Evolutionary conservation across 495 filamentous ascomycete species (phyloP), one percentile per base, ranked within the genome.

Genomic region (Penicillium angulare): DNA sequence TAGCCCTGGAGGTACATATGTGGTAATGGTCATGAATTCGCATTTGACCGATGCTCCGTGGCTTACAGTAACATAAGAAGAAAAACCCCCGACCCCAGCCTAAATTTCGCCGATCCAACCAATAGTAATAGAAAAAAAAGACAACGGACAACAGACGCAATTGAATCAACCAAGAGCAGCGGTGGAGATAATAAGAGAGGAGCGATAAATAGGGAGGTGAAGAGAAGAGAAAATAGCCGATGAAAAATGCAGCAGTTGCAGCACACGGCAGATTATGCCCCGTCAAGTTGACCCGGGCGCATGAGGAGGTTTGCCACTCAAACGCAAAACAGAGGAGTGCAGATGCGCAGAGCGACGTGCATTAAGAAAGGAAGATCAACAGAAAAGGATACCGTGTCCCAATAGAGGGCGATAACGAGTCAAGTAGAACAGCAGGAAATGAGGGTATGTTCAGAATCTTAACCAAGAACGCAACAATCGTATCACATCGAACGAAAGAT

Each of bases 31-130:
- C n/a, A n/a, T 50, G 38, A 29, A 41, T 33, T 48, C 49, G 55
- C 55, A 69, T 66, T 69, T 55, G 43, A 55, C 60, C 55, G 47
- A 52, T 52, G 64, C 53, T 64, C 57, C 57, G 56, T 57, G 47
- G 50, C 62, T 18, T 35, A n/a, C 42, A 20, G 29, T 21, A 18
- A 35, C 8, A 31, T 31, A 7, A 6, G 27, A 31, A n/a, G n/a
- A 44, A 44, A 38, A 38, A 29, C 12, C 6, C 26, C 21, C 40
- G 66, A 58, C 50, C 56, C 68, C 61, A 62, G 52, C 64, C 67
- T 29, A 58, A 60, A 57, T 54, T 71, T 70, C 70, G 70, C 70
- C 70, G 53, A 49, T 54, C 68, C 63, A 61, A 56, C 61, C 67
- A 52, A 57, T 59, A 63, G 62, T 52, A 55, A 68, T 66, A 67